Evolutionary conservation across 2,329 filamentous ascomycete species (phyloP).

Genomic region (Davidsoniella virescens): DNA sequence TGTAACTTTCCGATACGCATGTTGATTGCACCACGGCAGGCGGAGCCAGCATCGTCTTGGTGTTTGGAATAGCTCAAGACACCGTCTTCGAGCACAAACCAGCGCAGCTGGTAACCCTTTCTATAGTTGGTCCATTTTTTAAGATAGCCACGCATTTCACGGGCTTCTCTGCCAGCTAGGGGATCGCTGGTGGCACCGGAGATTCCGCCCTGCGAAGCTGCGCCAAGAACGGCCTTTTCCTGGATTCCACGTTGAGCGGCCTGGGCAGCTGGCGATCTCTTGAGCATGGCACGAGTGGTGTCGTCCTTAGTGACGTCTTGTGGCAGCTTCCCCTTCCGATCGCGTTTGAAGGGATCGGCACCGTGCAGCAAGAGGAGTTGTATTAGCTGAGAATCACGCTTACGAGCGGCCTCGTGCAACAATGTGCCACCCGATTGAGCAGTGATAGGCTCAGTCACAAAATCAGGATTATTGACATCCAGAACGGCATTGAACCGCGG

Average conservation of each 20-base stretch:
- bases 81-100: slow-evolving; percentile 96
- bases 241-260: slow-evolving; percentile 91
- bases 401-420: slow-evolving; percentile 81
- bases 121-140: slow-evolving; percentile 99
- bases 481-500: slow-evolving; percentile 69
- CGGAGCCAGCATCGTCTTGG: slow-evolving; percentile 90
- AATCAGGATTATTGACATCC: slow-evolving; percentile 83
- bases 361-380: slow-evolving; percentile 84
- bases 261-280: slow-evolving; percentile 84
- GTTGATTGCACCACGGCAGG: slow-evolving; percentile 93
- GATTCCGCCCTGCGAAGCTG: slow-evolving; percentile 37
- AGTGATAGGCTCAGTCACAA: slow-evolving; percentile 65
- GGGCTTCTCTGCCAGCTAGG: slow-evolving; percentile 64
- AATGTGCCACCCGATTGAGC: slow-evolving; percentile 76
- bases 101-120: slow-evolving; percentile 86
- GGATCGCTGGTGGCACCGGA: slow-evolving; percentile 40
- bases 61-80: slow-evolving; percentile 98
- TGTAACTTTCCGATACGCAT: slow-evolving; percentile 91
- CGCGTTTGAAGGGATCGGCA: slow-evolving; percentile 86
- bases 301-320: slow-evolving; percentile 97
- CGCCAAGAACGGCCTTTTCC: slow-evolving; percentile 84
- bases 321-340: slow-evolving; percentile 86
- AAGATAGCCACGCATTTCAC: slow-evolving; percentile 96
- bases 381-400: slow-evolving; percentile 72
- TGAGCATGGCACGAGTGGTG: slow-evolving; percentile 69